phyloP scores from a whole-genome alignment of 139 green algal genomes.

The Chlorella sp. region DNA sequence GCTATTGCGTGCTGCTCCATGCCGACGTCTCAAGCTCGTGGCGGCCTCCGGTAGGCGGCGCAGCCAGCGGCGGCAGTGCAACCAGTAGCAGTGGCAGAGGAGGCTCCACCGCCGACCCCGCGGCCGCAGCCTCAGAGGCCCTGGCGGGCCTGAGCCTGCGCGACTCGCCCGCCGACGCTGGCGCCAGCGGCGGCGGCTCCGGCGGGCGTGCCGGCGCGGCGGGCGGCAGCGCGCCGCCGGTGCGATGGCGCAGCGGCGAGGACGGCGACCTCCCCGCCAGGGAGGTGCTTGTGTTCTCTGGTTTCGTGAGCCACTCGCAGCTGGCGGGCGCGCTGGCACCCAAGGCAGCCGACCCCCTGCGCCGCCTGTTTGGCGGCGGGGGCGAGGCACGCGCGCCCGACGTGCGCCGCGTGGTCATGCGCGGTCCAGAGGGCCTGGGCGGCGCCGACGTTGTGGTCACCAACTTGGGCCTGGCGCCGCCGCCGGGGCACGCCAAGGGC shows the following conservation, averaged over 20 bases:
- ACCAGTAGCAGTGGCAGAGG: not conserved
- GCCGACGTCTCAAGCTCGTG: constrained; percentile 17
- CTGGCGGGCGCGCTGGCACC: constrained; percentile 3
- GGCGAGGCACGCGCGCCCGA: not conserved
- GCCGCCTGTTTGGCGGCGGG: not conserved
- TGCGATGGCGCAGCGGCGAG: too few relatives aligned
- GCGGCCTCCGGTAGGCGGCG: not conserved
- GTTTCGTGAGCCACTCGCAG: constrained; percentile 28
- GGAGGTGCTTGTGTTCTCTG: constrained; percentile 33
- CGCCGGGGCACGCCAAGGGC: too few relatives aligned
- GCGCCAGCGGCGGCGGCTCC: too few relatives aligned
- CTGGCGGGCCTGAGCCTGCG: too few relatives aligned
- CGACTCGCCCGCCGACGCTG: too few relatives aligned
- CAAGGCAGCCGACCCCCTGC: not conserved
- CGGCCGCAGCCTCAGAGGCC: too few relatives aligned
- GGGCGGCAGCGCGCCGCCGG: too few relatives aligned
- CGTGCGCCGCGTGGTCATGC: constrained; percentile 29
- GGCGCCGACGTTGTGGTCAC: constrained; percentile 32
- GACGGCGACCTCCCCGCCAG: too few relatives aligned
- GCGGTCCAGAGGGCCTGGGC: constrained; percentile 21
- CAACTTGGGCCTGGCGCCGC: too few relatives aligned
- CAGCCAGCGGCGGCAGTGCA: not conserved
- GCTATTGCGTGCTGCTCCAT: constrained; percentile 41
- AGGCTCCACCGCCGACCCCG: too few relatives aligned
- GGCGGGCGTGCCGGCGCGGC: too few relatives aligned